Conservation (phyloP, 2,329 filamentous ascomycete genomes). For the Sphaerostilbella broomeana region DNA sequence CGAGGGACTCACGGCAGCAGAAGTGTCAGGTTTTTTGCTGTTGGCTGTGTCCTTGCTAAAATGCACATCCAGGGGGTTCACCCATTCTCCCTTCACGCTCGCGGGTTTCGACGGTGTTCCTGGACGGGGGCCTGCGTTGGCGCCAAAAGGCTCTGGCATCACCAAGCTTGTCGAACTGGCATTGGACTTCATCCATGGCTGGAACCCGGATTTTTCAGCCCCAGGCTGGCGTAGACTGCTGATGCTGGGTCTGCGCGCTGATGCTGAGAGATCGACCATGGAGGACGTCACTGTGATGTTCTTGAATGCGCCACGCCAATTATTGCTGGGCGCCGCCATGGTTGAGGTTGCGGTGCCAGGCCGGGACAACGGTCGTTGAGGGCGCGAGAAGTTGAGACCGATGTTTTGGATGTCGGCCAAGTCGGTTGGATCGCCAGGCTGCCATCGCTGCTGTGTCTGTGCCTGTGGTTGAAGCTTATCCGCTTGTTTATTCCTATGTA, state of each 20-base stretch:
- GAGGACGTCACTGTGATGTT: slow-evolving; percentile 35
- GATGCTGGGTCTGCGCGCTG: slow-evolving; percentile 23
- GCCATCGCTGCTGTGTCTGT: slow-evolving; percentile 22
- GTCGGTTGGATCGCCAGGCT: slow-evolving; percentile 27
- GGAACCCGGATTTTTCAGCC: slow-evolving; percentile 35
- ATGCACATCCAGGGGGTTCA: slow-evolving; percentile 44
- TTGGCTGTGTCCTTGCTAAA: slow-evolving; percentile 28
- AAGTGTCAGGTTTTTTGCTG: slow-evolving; percentile 18
- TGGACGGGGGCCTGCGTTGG: slow-evolving; percentile 24
- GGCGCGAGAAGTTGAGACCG: slow-evolving; percentile 30
- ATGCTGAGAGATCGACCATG: slow-evolving; percentile 38
- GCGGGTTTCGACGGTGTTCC: slow-evolving; percentile 19
- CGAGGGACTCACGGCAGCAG: slow-evolving; percentile 12
- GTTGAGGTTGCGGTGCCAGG: slow-evolving; percentile 33
- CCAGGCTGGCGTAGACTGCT: slow-evolving; percentile 26
- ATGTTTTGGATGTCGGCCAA: slow-evolving; percentile 32
- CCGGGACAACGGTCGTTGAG: slow-evolving; percentile 29
- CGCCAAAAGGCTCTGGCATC: slow-evolving; percentile 26
- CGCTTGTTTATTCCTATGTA: slow-evolving; percentile 17
- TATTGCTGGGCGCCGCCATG: slow-evolving; percentile 17
- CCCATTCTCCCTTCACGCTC: slow-evolving; percentile 33
- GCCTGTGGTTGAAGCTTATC: slow-evolving; percentile 16
- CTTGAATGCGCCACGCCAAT: slow-evolving; percentile 30
- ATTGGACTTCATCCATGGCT: slow-evolving; percentile 22
- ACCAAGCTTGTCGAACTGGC: slow-evolving; percentile 31